Base-by-base conservation (phyloP, 1,284 basidiomycete genomes). In the Tilletia setariae region DNA sequence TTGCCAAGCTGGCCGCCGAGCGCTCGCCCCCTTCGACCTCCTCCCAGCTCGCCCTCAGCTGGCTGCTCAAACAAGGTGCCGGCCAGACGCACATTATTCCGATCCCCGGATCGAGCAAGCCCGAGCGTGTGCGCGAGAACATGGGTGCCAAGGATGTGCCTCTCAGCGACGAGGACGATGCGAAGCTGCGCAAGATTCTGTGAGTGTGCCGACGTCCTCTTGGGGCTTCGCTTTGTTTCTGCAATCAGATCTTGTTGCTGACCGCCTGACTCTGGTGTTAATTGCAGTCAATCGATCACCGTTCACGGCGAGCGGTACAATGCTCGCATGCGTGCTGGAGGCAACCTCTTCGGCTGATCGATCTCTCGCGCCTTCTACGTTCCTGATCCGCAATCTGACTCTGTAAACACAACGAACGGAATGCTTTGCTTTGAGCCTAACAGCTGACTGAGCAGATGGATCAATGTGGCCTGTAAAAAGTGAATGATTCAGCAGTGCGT, bases 11-110 rank as follows among this genome's bases (percentile, higher is more conserved):
- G 1, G 78, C 74, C n/a, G 32, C 64, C 32, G 35, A 73, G 51
- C 71, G 68, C 16, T 44, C 63, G 9, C 70, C 71, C 0, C 47
- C 67, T 21, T 85, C 85, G 2, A 87, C 88, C 0, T 68, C 87
- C 0, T 85, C 86, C 0, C 89, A 90, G 78, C 83, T 89, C 19
- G 80, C 85, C 0, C 83, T 90, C 15, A 88, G 89, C 0, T 90
- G 89, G 89, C 72, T 89, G 32, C 76, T 83, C 0, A 44, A 51
- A 8, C 16, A 82, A 88, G 23, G 85, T 85, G 16, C 87, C 87
- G 43, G 43, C 43, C 79, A 87, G 86, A 11, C 80, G 84, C 19
- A 85, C 87, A 73, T 84, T 28, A 69, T 83, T 1, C 83, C 86
- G 0, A 87, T 88, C 70, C 87, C 87, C 1, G 87, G 87, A 0